Evolutionary conservation across 306 rosid species (phyloP).

Genomic region (Prinsepia uniflora): DNA sequence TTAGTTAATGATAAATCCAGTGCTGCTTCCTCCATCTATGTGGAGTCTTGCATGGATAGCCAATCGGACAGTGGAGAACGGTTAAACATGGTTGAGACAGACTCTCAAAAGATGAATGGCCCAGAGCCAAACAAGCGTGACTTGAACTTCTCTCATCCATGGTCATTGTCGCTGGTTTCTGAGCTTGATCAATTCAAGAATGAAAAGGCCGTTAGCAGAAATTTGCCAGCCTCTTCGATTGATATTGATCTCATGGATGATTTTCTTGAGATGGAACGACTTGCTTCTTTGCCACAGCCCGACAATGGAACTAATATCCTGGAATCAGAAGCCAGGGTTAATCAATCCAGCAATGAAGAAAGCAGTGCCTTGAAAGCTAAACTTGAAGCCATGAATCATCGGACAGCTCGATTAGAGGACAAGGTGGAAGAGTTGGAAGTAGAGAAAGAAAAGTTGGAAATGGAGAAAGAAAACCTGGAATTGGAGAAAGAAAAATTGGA

Average conservation of each 20-base stretch:
- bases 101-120: conserved; percentile 36
- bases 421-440: conserved; percentile 51
- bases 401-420: conserved; percentile 46
- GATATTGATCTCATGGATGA: conserved; percentile 88
- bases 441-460: conserved; percentile 35
- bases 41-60: conserved; percentile 72
- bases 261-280: conserved; percentile 94
- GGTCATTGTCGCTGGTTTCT: conserved; percentile 68
- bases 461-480: conserved; percentile 22
- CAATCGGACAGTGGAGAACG: conserved; percentile 69
- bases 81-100: conserved; percentile 43
- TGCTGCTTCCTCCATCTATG: conserved; percentile 55
- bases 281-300: conserved; percentile 61
- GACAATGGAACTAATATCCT: conserved; percentile 34
- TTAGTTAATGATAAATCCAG: conserved; percentile 48
- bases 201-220: conserved; percentile 45
- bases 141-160: conserved; percentile 59
- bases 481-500: conserved; percentile 20
- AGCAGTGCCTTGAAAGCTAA: conserved; percentile 41
- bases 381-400: conserved; percentile 59
- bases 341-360: conserved; percentile 36
- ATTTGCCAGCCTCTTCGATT: conserved; percentile 46
- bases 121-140: conserved; percentile 56
- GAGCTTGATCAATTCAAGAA: conserved; percentile 85
- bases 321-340: conserved; percentile 34